Evolutionary conservation across 2,329 filamentous ascomycete genomes (phyloP), one percentile per base, ranked within the genome.

Genomic region (Fulvia fulva): DNA sequence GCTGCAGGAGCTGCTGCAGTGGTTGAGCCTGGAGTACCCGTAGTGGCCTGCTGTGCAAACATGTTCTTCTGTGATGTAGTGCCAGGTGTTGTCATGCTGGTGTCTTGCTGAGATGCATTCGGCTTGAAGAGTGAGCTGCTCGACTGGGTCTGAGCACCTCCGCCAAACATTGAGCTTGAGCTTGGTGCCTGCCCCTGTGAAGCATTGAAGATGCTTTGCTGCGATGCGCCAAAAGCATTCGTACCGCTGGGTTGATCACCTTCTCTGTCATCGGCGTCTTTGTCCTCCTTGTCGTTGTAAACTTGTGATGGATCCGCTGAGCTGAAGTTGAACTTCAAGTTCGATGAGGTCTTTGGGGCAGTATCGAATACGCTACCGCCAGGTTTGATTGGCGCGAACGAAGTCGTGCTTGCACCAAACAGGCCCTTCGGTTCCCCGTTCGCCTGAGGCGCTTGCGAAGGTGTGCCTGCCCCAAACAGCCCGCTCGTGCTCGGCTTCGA

Each of bases 21-120:
- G n/a, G 16, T 50, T 14, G 47, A 28, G 47, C 23, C 25, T 50
- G 7, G 9, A 9, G 47, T 28, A 25, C 56, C 53, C 11, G 23
- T 9, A 16, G 47, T 14, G n/a, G 47, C 53, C 50, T 28, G 57
- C 55, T 28, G 55, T 57, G 57, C 45, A 37, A 58, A 55, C 21
- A 60, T 32, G 53, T 52, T 50, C 56, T 65, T 67, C 28, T 66
- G 65, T 37, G 65, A 62, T 47, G 62, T 67, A 28, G 53, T 64
- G 32, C 57, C 56, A 6, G 66, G 64, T 14, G 63, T 70, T n/a
- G 57, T 56, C 66, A 67, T 69, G 41, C 64, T 65, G 22, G 65
- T 65, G 52, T 69, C 64, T 34, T 68, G 63, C 43, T 66, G 62
- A 37, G 53, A 45, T 7, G 53, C 44, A 46, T 34, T 58, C 21